Evolutionary conservation across 108 stramenopile genomes (phyloP).

Genomic region (Skeletonema costatum): DNA sequence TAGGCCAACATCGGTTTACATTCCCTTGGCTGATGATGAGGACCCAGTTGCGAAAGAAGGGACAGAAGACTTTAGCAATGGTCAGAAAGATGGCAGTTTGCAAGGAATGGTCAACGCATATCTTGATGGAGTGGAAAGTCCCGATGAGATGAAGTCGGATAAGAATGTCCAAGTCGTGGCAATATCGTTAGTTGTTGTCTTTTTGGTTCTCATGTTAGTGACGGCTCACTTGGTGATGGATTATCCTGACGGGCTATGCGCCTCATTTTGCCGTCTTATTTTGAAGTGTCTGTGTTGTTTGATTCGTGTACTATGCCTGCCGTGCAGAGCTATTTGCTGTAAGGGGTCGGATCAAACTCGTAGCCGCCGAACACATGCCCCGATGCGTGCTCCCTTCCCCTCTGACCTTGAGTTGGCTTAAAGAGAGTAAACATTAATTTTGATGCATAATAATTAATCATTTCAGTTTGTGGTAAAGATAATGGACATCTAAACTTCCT

Average conservation of each 20-base stretch:
- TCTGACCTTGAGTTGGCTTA: constrained; percentile 42
- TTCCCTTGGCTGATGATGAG: background rate
- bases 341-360: constrained; percentile 19
- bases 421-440: background rate
- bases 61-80: background rate
- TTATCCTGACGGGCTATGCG: constrained; percentile 49
- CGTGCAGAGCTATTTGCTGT: constrained; percentile 43
- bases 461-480: background rate
- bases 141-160: constrained; percentile 35
- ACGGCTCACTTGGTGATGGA: constrained; percentile 42
- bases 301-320: constrained; percentile 31
- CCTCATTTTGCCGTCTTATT: constrained; percentile 35
- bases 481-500: background rate
- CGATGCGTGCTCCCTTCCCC: constrained; percentile 45
- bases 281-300: constrained; percentile 32
- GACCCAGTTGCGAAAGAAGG: constrained; percentile 1
- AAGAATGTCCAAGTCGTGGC: constrained; percentile 41
- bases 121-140: constrained; percentile 35
- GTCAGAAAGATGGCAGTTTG: background rate
- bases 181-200: constrained; percentile 20
- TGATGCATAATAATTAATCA: background rate
- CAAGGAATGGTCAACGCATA: constrained; percentile 18
- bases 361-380: constrained; percentile 32
- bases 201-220: constrained; percentile 21
- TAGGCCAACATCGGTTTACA: constrained; percentile 1